Conservation (phyloP, 1,139 yeast genomes). For the Casaregolazyma lundiana region DNA sequence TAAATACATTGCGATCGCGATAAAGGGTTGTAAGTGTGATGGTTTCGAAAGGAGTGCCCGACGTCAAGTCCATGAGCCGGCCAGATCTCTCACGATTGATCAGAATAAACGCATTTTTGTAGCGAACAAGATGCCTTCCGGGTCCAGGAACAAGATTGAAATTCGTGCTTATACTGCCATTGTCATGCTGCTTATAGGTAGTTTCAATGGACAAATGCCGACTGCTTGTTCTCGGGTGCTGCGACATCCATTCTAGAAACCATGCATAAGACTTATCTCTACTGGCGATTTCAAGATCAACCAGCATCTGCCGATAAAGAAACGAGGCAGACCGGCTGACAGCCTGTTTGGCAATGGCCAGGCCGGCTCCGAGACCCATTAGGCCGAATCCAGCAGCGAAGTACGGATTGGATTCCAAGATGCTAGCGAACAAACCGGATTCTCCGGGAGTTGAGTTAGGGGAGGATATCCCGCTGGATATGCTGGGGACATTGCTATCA, state of each 20-base stretch:
- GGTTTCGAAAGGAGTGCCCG: constrained; percentile 94
- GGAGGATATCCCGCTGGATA: background rate
- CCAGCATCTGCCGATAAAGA: constrained; percentile 75
- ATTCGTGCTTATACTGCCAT: constrained; percentile 83
- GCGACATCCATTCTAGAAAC: constrained; percentile 97
- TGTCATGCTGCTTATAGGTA: constrained; percentile 80
- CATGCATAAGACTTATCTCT: constrained; percentile 91
- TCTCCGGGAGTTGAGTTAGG: background rate
- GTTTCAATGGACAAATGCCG: constrained; percentile 92
- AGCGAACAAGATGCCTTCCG: constrained; percentile 82
- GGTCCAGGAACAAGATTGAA: constrained; percentile 97
- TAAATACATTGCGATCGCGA: constrained; percentile 68
- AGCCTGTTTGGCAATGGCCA: constrained; percentile 75
- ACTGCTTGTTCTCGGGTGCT: constrained; percentile 58
- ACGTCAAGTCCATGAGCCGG: constrained; percentile 79
- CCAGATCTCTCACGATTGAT: constrained; percentile 90
- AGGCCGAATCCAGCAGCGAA: constrained; percentile 96
- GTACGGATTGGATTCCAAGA: constrained; percentile 74
- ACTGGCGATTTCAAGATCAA: constrained; percentile 88
- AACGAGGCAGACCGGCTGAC: constrained; percentile 59
- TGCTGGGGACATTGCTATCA: background rate
- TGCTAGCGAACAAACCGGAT: constrained; percentile 39
- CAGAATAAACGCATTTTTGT: constrained; percentile 83
- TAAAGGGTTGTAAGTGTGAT: constrained; percentile 87
- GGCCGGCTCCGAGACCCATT: constrained; percentile 85